Evolutionary conservation across 148 eudicot genomes (phyloP), one percentile per base, ranked within the genome.

Genomic region (Silene conica): DNA sequence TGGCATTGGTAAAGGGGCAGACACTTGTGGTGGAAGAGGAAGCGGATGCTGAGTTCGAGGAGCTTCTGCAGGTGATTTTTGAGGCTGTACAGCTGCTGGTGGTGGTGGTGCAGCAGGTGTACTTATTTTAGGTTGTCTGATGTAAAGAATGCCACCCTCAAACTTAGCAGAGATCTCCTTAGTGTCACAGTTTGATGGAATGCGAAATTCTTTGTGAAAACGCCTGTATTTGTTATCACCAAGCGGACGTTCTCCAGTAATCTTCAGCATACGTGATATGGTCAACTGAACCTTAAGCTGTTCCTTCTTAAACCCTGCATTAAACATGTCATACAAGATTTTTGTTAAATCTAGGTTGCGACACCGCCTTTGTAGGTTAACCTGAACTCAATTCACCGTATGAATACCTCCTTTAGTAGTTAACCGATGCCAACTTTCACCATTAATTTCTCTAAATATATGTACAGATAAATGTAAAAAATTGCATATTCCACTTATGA

Each of bases 281-380:
- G 86, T 76, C 31, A 90, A 59, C 28, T 85, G 92, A 75, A 87
- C 84, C 70, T 81, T 85, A 72, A 87, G 67, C 48, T 87, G 87
- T 8, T 87, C 89, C 76, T 83, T 87, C 67, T 55, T 81, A 55
- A 79, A 88, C 4, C 88, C 96, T 90, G 89, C 62, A 66, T 23
- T 48, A 15, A 69, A 69, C 34, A 48, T 10, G 34, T 31, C 34
- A 31, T 2, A 31, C 4, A 31, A 31, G 34, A 31, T 31, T 31
- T 31, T 2, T 31, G 34, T 31, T 31, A 31, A 31, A 31, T 31
- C 34, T 31, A 31, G 34, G 34, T 31, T 31, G 5, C 34, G 34
- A 31, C 34, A 31, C 2, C 34, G 4, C 4, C 34, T 31, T 31
- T 31, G 34, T 2, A 31, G 34, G 34, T 31, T 31, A 31, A 31